A percentile compares a stretch with the other conserved stretches of the same genome.
These are phyloP conservation scores for Paxillus rubicundulus DNA, from an alignment of 768 basidiomycete genomes.

Conservation along the genomic window DNA sequence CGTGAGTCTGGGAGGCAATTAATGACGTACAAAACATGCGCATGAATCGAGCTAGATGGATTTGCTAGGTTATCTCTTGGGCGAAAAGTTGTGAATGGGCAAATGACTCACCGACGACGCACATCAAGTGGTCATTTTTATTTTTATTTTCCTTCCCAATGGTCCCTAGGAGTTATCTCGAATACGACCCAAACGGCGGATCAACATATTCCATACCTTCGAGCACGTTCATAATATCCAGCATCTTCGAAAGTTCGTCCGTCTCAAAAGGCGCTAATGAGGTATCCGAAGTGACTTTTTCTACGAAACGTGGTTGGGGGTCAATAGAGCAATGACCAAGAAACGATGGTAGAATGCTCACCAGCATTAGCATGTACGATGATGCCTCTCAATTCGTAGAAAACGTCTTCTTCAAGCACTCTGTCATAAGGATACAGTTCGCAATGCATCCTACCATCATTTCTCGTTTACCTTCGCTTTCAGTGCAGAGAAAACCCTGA, in stretches of 20 bases:
- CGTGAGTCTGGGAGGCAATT: not conserved
- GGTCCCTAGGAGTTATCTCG: not conserved
- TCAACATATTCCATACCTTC: not conserved
- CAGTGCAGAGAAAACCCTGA: not conserved
- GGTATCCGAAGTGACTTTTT: conserved; percentile 17
- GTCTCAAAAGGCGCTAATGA: conserved; percentile 15
- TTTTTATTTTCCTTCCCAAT: conserved; percentile 3
- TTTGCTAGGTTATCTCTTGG: no score
- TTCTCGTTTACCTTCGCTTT: not conserved
- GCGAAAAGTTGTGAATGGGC: no score
- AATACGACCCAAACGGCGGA: no score
- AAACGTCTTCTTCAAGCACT: not conserved
- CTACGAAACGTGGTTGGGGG: conserved; percentile 4
- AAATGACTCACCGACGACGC: conserved; percentile 6
- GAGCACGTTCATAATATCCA: conserved; percentile 8
- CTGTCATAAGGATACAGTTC: conserved; percentile 13
- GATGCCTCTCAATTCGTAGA: conserved; percentile 4
- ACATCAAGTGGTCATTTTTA: conserved; percentile 5
- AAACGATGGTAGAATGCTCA: not conserved
- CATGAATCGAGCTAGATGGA: conserved; percentile 10
- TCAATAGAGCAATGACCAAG: not conserved
- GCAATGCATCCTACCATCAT: conserved; percentile 24
- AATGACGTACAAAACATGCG: conserved; percentile 5
- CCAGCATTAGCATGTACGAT: conserved; percentile 11
- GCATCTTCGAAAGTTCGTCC: conserved; percentile 10